Evolutionary conservation across 352 stramenopile genomes (phyloP), one percentile per base, ranked within the genome.

Genomic region (Phytopythium ostracodes): DNA sequence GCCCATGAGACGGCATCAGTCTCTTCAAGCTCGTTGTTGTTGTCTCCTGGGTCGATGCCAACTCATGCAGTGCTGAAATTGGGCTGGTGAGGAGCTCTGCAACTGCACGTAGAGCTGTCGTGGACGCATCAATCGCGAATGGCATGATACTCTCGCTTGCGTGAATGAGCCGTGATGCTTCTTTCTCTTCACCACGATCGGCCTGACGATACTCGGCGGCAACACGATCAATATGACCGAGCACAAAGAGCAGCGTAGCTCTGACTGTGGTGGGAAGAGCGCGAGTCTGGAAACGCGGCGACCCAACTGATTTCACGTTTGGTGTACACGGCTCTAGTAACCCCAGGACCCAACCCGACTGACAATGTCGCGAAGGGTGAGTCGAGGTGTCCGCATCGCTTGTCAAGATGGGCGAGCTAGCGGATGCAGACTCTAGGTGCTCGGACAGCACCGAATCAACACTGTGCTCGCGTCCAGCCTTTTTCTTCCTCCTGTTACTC

Each of bases 151-250:
- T 9, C 42, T 49, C 42, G 12, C 20, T 4, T 49, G 42, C 18
- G 4, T 25, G 42, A 1, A 15, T 49, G 20, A 14, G 17, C n/a
- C 6, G 18, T 22, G 20, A 4, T 4, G 24, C 42, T 14, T 49
- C 42, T 7, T 20, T 49, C 42, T 49, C 42, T 5, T 24, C 42
- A 5, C 10, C 20, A 49, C 11, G 25, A 5, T 11, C 42, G 22
- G 42, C 11, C 6, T 17, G 27, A 22, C 75, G 47, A 55, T 81
- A 83, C 2, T 64, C 56, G 0, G 61, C 33, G 4, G 74, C 67
- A 29, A 86, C 63, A 9, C 76, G 74, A 46, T 83, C 74, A 1
- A 86, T 60, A 59, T 86, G 74, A 0, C 74, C 74, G n/a, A 73
- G 31, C n/a, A 86, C 65, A 27, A 74, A 82, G 25, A 84, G 62